Evolutionary conservation across 2,329 filamentous ascomycete genomes (phyloP), one percentile per base, ranked within the genome.

Genomic region (Graphium sp.): DNA sequence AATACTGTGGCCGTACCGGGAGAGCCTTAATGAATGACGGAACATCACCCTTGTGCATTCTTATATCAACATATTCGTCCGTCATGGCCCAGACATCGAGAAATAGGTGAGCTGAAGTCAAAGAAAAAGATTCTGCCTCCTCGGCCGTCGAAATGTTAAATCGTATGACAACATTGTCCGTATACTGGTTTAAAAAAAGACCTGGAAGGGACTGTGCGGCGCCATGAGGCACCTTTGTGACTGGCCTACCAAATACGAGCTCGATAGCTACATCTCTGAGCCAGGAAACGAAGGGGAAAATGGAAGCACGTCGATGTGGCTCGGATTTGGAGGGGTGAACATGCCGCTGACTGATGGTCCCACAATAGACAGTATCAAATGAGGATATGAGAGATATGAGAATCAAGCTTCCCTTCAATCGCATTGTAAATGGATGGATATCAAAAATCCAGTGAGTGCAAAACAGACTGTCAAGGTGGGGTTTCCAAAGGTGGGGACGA

Each of bases 21-120:
- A 98, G 64, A 16, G 92, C 63, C 17, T 72, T 74, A 15, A 93
- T 64, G 18, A 95, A 60, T 11, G 80, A 72, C n/a, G 73, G 66
- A 8, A 93, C 70, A 38, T 82, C 73, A 40, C 82, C 71, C 45
- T 78, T 72, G 30, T 75, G 67, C 28, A 95, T 52, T 23, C 82
- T 66, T 30, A 95, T 74, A 47, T 98, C 89, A 16, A 89, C 80
- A 60, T 78, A 89, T 34, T 81, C 67, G 12, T 73, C 60, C 5
- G 75, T 79, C 39, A 80, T 83, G 14, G 81, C 76, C 89, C 89
- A 98, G 2, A 95, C 68, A 45, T 98, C 89, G 23, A 95, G 60
- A 41, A 89, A 77, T 15, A 94, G 64, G 12, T 72, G 69, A 35
- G 78, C 65, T 1, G 74, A 64, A 4, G 82, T 83, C 32, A 78